Evolutionary conservation across 768 basidiomycete genomes (phyloP), one percentile per base, ranked within the genome.

Genomic region (Amanita brunnescens): DNA sequence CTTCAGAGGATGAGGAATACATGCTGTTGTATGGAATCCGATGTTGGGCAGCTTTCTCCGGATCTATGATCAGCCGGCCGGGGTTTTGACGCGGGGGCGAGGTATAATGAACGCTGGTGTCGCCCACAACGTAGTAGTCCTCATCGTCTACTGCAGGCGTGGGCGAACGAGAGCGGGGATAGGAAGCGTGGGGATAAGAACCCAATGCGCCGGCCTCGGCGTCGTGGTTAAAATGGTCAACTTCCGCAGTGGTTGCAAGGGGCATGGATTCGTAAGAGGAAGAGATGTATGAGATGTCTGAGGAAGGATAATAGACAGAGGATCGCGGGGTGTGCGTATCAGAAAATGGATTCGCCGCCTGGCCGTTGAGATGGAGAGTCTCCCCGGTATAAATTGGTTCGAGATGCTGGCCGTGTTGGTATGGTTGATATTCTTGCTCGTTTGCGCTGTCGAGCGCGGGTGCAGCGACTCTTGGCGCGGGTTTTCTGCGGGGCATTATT

Each of bases 81-180:
- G 39, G 6, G 23, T 14, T 26, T 12, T 20, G 55, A 13, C 64
- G 58, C 30, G 64, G 60, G 47, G 70, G 55, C 47, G 75, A 76
- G 1, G 73, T 78, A 56, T 80, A 76, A 57, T 85, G 80, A 13
- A 78, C 63, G 47, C 78, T 76, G 40, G 75, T 76, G 55, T 81
- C 69, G 7, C 72, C 78, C 5, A 77, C 74, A 16, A 83, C 70
- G 52, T 71, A 73, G 54, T 85, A 87, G 58, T 82, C 84, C 55
- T 87, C 85, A 34, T 86, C 85, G 46, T 86, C 85, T 3, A 76
- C 75, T 7, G 80, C 80, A 8, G 87, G 86, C 3, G 87, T 88
- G 0, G 87, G 85, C 2, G 87, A 89, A 20, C 86, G 80, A 16
- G 86, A 88, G 43, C 83, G 78, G 26, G 83, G 74, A 57, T 73